Conservation (phyloP, 1,284 basidiomycete genomes). For the Trametes pubescens region DNA sequence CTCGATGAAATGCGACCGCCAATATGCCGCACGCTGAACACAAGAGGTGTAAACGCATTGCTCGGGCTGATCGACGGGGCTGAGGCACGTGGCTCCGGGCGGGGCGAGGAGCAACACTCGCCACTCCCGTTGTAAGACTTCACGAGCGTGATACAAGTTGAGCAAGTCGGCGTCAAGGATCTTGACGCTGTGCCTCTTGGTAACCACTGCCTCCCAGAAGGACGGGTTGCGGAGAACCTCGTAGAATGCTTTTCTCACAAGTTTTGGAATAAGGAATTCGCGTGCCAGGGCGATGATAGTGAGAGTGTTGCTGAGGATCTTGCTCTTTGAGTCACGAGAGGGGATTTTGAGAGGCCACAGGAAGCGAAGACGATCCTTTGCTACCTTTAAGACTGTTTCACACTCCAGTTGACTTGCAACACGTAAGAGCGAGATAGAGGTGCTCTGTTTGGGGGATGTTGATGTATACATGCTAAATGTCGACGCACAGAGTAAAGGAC, state of each 20-base stretch:
- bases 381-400: not conserved
- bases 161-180: constrained; percentile 11
- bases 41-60: not conserved
- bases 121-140: constrained; percentile 5
- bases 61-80: too few species aligned
- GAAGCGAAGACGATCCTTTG: not conserved
- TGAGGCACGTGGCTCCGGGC: not conserved
- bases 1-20: not conserved
- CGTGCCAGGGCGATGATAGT: constrained; percentile 43
- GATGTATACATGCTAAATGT: not conserved
- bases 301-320: constrained; percentile 30
- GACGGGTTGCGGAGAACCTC: constrained; percentile 44
- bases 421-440: not conserved
- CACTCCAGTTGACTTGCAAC: not conserved
- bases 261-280: constrained; percentile 37
- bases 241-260: constrained; percentile 49
- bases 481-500: too few species aligned
- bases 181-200: not conserved
- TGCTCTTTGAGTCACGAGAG: not conserved
- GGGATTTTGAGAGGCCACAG: not conserved
- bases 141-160: not conserved
- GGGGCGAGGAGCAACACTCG: not conserved
- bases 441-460: not conserved
- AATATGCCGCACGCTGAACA: not conserved
- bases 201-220: constrained; percentile 34